Evolutionary conservation across 106 monocot species (phyloP), one percentile per base, ranked within the genome.

Genomic region (Platanthera guangdongensis): DNA sequence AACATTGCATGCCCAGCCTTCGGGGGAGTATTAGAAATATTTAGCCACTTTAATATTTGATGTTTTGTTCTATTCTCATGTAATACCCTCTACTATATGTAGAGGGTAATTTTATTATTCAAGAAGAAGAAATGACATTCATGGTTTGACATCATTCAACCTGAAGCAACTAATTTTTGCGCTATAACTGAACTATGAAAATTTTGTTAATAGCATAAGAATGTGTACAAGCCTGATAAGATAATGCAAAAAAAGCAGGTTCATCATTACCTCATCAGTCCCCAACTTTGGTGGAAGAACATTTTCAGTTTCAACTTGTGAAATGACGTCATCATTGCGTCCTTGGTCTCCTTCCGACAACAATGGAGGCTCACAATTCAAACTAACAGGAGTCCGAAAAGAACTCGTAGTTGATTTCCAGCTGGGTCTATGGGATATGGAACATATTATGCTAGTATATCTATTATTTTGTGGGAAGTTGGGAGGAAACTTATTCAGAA

Each of bases 261-360:
- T 11, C 18, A 73, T 25, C 54, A 67, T 76, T 81, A 86, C 91
- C 91, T 88, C 84, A 70, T 88, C 78, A 75, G 84, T 54, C 5
- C 57, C 62, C 74, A 86, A 71, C 28, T 63, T 69, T 72, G 18
- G 51, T 46, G 87, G 75, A 76, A 53, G 47, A 19, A 76, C 47
- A 48, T 79, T 75, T 69, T 81, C 81, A 76, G 87, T 80, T 72
- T 9, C 52, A 53, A 62, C 52, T 5, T 73, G 30, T 25, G 59
- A 45, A 67, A 75, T 70, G 64, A 32, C 9, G 52, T 83, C 77
- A 73, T 51, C 67, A 51, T 78, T 62, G 47, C 69, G 75, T 6
- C 53, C 28, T n/a, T 83, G 73, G 5, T 80, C 78, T 68, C 78
- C 78, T 68, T 28, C 60, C 32, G 52, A 48, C 51, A 65, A 74